Conservation (phyloP, 169 alveolate species). For the Theileria sp. region DNA sequence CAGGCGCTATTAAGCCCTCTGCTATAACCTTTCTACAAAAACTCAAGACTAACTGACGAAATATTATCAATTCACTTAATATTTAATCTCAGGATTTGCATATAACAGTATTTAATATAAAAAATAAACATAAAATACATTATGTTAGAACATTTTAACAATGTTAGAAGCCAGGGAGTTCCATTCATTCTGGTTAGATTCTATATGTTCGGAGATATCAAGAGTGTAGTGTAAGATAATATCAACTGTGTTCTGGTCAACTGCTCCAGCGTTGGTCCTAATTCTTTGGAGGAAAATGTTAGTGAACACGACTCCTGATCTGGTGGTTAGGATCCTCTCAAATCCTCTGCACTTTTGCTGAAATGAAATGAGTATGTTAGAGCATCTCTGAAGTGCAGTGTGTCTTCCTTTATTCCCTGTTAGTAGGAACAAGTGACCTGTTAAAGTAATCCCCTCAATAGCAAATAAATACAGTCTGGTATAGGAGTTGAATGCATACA, state of each 20-base stretch:
- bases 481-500: conserved; percentile 30
- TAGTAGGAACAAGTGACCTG: conserved; percentile 58
- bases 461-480: conserved; percentile 44
- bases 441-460: conserved; percentile 42
- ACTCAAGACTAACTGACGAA: not conserved
- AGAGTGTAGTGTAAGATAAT: conserved; percentile 62
- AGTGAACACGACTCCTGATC: conserved; percentile 57
- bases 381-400: conserved; percentile 57
- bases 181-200: conserved; percentile 50
- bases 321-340: conserved; percentile 18
- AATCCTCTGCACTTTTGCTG: conserved; percentile 32
- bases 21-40: conserved; percentile 59
- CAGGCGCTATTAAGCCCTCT: conserved; percentile 50
- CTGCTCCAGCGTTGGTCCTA: conserved; percentile 33
- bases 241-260: conserved; percentile 55
- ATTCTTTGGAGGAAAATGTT: conserved; percentile 55
- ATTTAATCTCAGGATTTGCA: not conserved
- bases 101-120: no score
- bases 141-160: conserved; percentile 35
- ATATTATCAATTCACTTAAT: not conserved
- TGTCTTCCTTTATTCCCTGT: conserved; percentile 48
- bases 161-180: conserved; percentile 58
- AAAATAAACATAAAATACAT: no score
- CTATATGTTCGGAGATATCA: conserved; percentile 51
- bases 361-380: conserved; percentile 20